Evolutionary conservation across 2,329 filamentous ascomycete species (phyloP), one percentile per base, ranked within the genome.

Genomic region (Dothistroma pini): DNA sequence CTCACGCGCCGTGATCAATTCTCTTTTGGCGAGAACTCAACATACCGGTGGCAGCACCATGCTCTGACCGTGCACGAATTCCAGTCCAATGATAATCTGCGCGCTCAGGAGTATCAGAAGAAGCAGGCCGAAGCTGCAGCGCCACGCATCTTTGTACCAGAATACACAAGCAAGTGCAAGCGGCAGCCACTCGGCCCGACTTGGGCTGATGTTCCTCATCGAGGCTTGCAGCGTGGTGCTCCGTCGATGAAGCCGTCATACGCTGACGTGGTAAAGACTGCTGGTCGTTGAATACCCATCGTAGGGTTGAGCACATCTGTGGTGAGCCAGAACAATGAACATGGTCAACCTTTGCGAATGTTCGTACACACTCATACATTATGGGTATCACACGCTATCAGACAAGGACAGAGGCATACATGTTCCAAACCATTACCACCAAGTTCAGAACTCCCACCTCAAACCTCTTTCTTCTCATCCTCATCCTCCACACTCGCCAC

Each of bases 381-480:
- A 8, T 44, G 41, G 41, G 41, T 44, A 44, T 44, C 41, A 44
- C 41, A 44, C 16, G 41, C 41, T n/a, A 44, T 44, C n/a, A 16
- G 9, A 38, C 34, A 38, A 38, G 14, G 10, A 38, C n/a, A n/a
- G n/a, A n/a, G n/a, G n/a, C n/a, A n/a, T n/a, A n/a, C n/a, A n/a
- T n/a, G n/a, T n/a, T n/a, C n/a, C n/a, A n/a, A n/a, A n/a, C n/a
- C n/a, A n/a, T n/a, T n/a, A n/a, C n/a, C n/a, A n/a, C 25, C 25
- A 29, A 29, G 25, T 29, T 29, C 25, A 29, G 3, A 29, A 6
- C 11, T 16, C 19, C 49, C 29, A 52, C 14, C 49, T 62, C 56
- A 65, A 7, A 56, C 21, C 22, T 68, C 59, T 55, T 66, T 65
- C 62, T 64, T 64, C 56, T 66, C 66, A 54, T 70, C 68, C 31